A percentile compares a stretch with the other conserved stretches of the same genome.
These are phyloP conservation scores for Macrolepiota fuliginosa DNA, from an alignment of 768 basidiomycete species.

Conservation along the genomic window DNA sequence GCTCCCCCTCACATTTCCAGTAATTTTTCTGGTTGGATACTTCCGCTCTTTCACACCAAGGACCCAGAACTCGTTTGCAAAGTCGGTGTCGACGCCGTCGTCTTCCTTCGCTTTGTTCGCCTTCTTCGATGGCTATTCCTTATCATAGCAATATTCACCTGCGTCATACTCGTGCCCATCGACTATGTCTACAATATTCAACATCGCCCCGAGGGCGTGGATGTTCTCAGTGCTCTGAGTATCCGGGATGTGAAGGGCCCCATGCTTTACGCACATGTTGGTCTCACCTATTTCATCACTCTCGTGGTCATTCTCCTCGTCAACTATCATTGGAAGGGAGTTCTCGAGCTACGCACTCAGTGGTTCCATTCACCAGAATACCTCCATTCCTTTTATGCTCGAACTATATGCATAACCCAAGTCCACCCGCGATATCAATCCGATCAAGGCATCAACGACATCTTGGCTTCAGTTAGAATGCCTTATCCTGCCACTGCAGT, in stretches of 20 bases:
- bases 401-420: slow-evolving; percentile 71
- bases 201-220: slow-evolving; percentile 31
- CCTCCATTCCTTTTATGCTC: slow-evolving; percentile 72
- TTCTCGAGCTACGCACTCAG: slow-evolving; percentile 62
- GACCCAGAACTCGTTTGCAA: slow-evolving; percentile 73
- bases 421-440: slow-evolving; percentile 67
- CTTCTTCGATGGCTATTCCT: slow-evolving; percentile 66
- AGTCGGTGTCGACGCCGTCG: slow-evolving; percentile 79
- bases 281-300: slow-evolving; percentile 65
- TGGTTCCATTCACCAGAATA: slow-evolving; percentile 81
- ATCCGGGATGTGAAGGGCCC: slow-evolving; percentile 66
- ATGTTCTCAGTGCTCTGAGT: slow-evolving; percentile 61
- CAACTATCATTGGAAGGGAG: slow-evolving; percentile 60
- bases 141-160: slow-evolving; percentile 48
- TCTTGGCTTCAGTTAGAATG: slow-evolving; percentile 54
- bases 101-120: slow-evolving; percentile 79
- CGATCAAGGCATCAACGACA: slow-evolving; percentile 63
- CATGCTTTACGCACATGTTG: slow-evolving; percentile 70
- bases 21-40: slow-evolving; percentile 76
- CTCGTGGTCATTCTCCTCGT: slow-evolving; percentile 54
- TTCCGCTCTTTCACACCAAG: slow-evolving; percentile 66
- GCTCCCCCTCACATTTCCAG: slow-evolving; percentile 69
- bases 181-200: slow-evolving; percentile 68
- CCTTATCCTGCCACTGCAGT: slow-evolving; percentile 75
- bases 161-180: slow-evolving; percentile 70